Evolutionary conservation across 352 stramenopile species (phyloP).

Genomic region (Phytophthora cryptogea): DNA sequence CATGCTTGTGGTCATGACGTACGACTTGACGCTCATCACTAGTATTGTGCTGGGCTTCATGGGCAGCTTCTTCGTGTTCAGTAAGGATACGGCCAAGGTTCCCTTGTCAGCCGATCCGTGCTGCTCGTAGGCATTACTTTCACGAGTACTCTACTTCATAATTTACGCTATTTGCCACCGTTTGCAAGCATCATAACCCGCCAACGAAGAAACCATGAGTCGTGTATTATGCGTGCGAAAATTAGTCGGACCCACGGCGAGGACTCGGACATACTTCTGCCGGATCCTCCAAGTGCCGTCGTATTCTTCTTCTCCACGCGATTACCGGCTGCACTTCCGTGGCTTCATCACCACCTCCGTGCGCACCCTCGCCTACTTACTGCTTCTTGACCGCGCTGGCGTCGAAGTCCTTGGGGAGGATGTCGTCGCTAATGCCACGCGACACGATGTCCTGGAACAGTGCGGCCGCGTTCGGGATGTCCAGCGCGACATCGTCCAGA

Average conservation of each 20-base stretch:
- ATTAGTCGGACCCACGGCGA: conserved; percentile 3
- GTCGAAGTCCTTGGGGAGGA: conserved; percentile 54
- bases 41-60: conserved; percentile 72
- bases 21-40: conserved; percentile 63
- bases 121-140: conserved; percentile 42
- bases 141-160: conserved; percentile 5
- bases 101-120: conserved; percentile 71
- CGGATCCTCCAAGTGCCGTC: neutral
- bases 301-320: conserved; percentile 6
- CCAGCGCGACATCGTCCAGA: conserved; percentile 63
- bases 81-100: conserved; percentile 72
- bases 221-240: conserved; percentile 31
- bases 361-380: conserved; percentile 20
- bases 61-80: conserved; percentile 69
- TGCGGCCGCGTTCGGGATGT: conserved; percentile 61
- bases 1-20: conserved; percentile 85
- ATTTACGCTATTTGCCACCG: conserved; percentile 23
- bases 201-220: conserved; percentile 18
- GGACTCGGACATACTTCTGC: conserved; percentile 4
- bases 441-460: conserved; percentile 52
- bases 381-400: conserved; percentile 42
- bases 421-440: conserved; percentile 49
- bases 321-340: conserved; percentile 3
- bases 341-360: conserved; percentile 9
- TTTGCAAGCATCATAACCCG: neutral